Evolutionary conservation across 2,329 filamentous ascomycete genomes (phyloP).

Genomic region (Hypoxylon sp.): DNA sequence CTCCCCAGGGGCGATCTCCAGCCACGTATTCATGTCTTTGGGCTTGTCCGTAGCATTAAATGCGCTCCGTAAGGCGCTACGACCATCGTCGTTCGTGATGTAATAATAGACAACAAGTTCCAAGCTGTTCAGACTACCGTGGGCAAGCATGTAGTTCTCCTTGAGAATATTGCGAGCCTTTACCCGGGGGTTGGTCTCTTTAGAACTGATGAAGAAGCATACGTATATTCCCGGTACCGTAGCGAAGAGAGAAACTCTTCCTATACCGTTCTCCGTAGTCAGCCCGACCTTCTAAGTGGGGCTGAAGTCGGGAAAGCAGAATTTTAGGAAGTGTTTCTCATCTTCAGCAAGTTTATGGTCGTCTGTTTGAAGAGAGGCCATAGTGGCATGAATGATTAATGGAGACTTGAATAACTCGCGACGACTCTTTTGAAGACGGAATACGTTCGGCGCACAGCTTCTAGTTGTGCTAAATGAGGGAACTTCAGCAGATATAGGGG

Average conservation of each 20-base stretch:
- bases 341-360: neutral
- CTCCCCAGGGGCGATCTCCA: neutral
- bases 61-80: neutral
- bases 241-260: neutral
- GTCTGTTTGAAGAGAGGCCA: neutral
- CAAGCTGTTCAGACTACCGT: neutral
- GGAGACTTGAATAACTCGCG: neutral
- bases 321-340: neutral
- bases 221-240: neutral
- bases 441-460: neutral
- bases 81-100: neutral
- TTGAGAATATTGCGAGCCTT: neutral
- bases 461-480: neutral
- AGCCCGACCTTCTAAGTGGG: neutral
- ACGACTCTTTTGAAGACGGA: neutral
- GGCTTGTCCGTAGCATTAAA: neutral
- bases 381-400: neutral
- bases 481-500: neutral
- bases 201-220: neutral
- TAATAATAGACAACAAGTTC: neutral
- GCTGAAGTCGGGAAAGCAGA: neutral
- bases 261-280: neutral
- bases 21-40: neutral
- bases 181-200: neutral
- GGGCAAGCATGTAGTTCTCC: neutral